Evolutionary conservation across 306 rosid genomes (phyloP).

Genomic region (Vigna nakashimae): DNA sequence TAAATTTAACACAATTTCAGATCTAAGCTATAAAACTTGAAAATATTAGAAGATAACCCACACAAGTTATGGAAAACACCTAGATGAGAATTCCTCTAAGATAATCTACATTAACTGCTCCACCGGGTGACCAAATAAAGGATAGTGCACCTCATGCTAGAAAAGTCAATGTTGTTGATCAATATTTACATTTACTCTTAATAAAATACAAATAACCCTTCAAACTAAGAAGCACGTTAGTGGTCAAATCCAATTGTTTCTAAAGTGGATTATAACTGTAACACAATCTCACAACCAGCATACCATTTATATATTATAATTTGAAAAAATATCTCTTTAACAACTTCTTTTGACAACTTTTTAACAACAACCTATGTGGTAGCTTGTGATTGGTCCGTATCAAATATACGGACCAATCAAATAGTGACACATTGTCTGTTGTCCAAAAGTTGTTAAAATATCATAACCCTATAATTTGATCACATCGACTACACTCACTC

Average conservation of each 20-base stretch:
- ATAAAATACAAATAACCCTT: constrained; percentile 14
- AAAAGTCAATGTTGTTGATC: constrained; percentile 4
- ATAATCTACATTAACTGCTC: background rate
- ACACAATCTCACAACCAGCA: too few relatives aligned
- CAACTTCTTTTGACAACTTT: too few relatives aligned
- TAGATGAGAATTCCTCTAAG: background rate
- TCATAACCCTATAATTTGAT: too few relatives aligned
- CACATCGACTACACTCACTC: too few relatives aligned
- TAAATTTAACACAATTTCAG: constrained; percentile 7
- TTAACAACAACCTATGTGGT: too few relatives aligned
- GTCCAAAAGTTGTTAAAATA: too few relatives aligned
- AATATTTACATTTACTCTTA: constrained; percentile 17
- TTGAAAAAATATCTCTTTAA: too few relatives aligned
- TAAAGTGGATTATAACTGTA: too few relatives aligned
- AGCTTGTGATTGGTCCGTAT: too few relatives aligned
- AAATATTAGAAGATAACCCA: background rate
- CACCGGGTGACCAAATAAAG: constrained; percentile 13
- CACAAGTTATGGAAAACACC: background rate
- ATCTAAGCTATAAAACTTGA: background rate
- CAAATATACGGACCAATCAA: too few relatives aligned
- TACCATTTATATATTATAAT: too few relatives aligned
- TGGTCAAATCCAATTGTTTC: constrained; percentile 13
- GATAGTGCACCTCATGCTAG: background rate
- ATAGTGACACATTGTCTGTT: too few relatives aligned
- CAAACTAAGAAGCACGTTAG: constrained; percentile 15